Conservation (phyloP, 768 basidiomycete species). For the Crepidotus variabilis region DNA sequence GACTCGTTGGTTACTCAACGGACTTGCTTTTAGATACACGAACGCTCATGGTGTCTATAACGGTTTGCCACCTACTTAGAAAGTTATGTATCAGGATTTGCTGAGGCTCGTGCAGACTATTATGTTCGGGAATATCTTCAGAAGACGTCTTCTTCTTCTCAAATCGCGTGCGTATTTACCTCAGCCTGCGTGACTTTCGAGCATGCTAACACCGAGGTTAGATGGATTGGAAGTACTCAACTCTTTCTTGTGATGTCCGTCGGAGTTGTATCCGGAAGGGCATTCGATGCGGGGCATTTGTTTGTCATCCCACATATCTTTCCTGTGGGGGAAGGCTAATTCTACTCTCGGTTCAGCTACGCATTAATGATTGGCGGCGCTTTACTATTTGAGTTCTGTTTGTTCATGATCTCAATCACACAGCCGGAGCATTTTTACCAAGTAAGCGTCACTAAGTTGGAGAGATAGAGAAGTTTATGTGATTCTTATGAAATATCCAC, state of each 20-base stretch:
- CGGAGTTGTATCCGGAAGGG: constrained; percentile 20
- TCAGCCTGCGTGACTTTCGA: background rate
- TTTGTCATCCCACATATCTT: constrained; percentile 4
- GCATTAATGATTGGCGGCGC: constrained; percentile 41
- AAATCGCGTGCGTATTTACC: constrained; percentile 18
- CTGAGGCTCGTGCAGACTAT: constrained; percentile 17
- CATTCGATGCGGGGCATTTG: constrained; percentile 26
- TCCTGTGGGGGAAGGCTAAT: background rate
- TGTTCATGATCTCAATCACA: constrained; percentile 45
- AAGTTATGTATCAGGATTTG: constrained; percentile 8
- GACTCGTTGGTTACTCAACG: background rate
- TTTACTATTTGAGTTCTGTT: constrained; percentile 37
- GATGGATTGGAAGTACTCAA: constrained; percentile 26
- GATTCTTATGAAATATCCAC: background rate
- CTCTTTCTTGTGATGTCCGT: constrained; percentile 19
- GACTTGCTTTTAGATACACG: constrained; percentile 18
- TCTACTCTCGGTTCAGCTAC: constrained; percentile 26
- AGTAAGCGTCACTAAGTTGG: constrained; percentile 12
- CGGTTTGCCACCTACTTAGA: constrained; percentile 20
- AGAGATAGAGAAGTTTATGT: constrained; percentile 17
- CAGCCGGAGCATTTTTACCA: constrained; percentile 37
- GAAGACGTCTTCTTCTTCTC: constrained; percentile 20
- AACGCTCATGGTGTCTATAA: constrained; percentile 28
- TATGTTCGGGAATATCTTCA: constrained; percentile 26
- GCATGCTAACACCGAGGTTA: constrained; percentile 3